Conservation (phyloP, 192 early-diverging fungal species). For the Coemansia aciculifera region DNA sequence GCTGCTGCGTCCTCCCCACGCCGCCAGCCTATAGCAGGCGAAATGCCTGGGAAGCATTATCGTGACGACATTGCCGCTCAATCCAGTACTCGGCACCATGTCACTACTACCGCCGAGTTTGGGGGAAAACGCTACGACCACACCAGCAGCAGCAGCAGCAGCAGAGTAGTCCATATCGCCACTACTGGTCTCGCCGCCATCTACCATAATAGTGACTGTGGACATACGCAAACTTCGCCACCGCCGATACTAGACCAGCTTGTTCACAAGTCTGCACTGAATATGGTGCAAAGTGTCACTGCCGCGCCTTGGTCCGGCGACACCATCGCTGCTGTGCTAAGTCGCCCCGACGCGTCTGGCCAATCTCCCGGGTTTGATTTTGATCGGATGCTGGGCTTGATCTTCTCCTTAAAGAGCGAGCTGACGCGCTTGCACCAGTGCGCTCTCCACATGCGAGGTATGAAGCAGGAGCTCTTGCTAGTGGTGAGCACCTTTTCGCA, state of each 20-base stretch:
- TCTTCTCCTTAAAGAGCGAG: neutral
- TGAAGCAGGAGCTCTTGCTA: neutral
- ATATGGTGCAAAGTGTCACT: neutral
- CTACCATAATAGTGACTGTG: neutral
- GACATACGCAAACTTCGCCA: neutral
- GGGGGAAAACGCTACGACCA: neutral
- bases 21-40: neutral
- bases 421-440: constrained; percentile 3
- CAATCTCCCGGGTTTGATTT: neutral
- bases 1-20: neutral
- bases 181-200: no score
- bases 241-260: neutral
- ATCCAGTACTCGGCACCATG: neutral
- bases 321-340: neutral
- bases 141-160: neutral
- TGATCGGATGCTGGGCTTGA: neutral
- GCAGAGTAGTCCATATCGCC: neutral
- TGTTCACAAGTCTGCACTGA: neutral
- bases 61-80: neutral
- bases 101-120: neutral
- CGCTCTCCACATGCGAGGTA: neutral
- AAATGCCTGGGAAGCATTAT: neutral
- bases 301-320: neutral
- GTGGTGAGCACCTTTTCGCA: neutral
- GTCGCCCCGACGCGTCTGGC: neutral